Percentiles rank a stretch among this genome's conserved stretches.
These are phyloP conservation scores for Solanum sejunctum DNA, from an alignment of 257 asterid species.

Conservation along the genomic window DNA sequence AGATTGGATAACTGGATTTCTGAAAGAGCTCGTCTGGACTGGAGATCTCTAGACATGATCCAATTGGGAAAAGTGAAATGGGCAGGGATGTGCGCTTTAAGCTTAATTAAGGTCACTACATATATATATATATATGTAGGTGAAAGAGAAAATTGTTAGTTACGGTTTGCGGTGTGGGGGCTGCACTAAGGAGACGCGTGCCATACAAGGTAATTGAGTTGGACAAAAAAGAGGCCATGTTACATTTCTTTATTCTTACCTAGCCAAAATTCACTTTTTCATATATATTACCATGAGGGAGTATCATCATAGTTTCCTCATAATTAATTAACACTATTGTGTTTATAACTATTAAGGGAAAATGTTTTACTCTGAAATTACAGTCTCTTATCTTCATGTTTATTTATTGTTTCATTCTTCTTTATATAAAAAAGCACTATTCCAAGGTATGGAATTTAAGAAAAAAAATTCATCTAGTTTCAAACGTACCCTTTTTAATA, in stretches of 20 bases:
- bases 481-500: too few relatives aligned
- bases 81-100: neutral
- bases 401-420: neutral
- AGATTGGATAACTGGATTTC: slow-evolving; percentile 19
- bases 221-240: neutral
- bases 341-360: neutral
- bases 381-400: neutral
- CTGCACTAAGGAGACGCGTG: slow-evolving; percentile 15
- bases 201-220: slow-evolving; percentile 33
- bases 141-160: neutral
- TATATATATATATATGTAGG: neutral
- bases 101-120: neutral
- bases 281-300: neutral
- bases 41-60: slow-evolving; percentile 41
- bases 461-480: too few relatives aligned
- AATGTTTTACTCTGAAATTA: neutral
- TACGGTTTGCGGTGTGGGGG: slow-evolving; percentile 8
- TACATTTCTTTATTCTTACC: neutral
- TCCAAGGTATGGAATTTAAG: too few relatives aligned
- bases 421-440: too few relatives aligned
- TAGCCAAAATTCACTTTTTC: neutral
- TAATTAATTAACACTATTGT: neutral
- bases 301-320: neutral
- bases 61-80: neutral
- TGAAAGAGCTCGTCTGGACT: slow-evolving; percentile 6